A percentile compares a stretch with the other conserved stretches of the same genome.
Evolutionary conservation across 2,329 filamentous ascomycete species (phyloP).

Genomic region (Aciculosporium take): DNA sequence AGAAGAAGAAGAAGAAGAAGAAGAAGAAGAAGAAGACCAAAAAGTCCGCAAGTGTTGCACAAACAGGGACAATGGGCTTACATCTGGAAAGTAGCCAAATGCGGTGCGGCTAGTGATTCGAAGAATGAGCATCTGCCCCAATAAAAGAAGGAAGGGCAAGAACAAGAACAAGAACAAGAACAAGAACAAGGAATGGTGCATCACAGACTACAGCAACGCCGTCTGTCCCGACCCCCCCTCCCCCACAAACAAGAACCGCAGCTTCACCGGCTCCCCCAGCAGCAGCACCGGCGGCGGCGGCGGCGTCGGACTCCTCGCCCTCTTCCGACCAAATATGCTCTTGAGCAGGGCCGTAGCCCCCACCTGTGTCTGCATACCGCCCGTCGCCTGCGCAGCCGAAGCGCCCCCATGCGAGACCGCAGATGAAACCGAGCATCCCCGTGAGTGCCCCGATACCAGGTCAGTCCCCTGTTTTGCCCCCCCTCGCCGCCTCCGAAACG

Average conservation of each 20-base stretch:
- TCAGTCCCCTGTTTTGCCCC: no score
- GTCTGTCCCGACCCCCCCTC: conserved; percentile 20
- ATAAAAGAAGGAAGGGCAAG: neutral
- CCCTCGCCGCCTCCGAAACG: neutral
- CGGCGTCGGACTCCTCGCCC: conserved; percentile 8
- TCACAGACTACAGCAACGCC: conserved; percentile 23
- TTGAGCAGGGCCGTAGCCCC: neutral
- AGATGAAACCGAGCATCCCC: neutral
- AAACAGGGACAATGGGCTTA: no score
- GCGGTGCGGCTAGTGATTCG: conserved; percentile 19
- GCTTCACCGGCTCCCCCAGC: conserved; percentile 6
- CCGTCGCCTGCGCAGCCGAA: neutral
- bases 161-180: neutral
- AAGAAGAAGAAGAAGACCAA: no score
- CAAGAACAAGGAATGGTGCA: neutral
- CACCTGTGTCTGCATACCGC: neutral
- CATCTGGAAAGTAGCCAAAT: conserved; percentile 25
- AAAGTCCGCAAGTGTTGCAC: no score
- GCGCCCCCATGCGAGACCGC: no score
- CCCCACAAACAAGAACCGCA: conserved; percentile 25
- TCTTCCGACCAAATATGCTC: conserved; percentile 9
- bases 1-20: no score
- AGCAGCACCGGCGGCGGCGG: neutral
- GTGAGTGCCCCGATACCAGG: neutral
- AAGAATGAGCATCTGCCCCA: neutral